phyloP scores from a whole-genome alignment of 148 eudicot species.

The Rhododendron molle region DNA sequence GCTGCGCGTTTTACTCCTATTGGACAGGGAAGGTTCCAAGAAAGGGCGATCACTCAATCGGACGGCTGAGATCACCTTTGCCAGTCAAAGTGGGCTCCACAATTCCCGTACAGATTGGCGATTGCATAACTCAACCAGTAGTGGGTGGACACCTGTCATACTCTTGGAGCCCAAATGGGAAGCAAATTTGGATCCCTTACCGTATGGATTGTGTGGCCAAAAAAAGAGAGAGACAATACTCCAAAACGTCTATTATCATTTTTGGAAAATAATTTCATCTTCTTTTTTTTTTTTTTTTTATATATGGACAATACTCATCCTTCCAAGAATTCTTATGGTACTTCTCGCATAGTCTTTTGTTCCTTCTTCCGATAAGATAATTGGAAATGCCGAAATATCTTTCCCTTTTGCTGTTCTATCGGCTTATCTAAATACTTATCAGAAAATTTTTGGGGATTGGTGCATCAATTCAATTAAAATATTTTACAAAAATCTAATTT shows the following conservation, averaged over 20 bases:
- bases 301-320: neutral
- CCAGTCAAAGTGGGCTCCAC: neutral
- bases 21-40: neutral
- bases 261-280: too few relatives aligned
- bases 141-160: neutral
- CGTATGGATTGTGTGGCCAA: neutral
- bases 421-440: too few relatives aligned
- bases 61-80: neutral
- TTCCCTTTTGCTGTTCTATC: too few relatives aligned
- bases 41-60: neutral
- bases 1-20: neutral
- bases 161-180: neutral
- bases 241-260: too few relatives aligned
- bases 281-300: too few relatives aligned
- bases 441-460: neutral
- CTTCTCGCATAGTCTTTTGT: too few relatives aligned
- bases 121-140: neutral
- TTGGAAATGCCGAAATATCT: too few relatives aligned
- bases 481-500: too few relatives aligned
- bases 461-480: neutral
- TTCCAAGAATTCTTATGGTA: too few relatives aligned
- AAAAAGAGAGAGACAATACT: too few relatives aligned
- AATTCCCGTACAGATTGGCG: neutral
- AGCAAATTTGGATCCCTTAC: neutral
- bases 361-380: too few relatives aligned